Evolutionary conservation across 1,284 basidiomycete genomes (phyloP).

Genomic region (Coniophora puteana): DNA sequence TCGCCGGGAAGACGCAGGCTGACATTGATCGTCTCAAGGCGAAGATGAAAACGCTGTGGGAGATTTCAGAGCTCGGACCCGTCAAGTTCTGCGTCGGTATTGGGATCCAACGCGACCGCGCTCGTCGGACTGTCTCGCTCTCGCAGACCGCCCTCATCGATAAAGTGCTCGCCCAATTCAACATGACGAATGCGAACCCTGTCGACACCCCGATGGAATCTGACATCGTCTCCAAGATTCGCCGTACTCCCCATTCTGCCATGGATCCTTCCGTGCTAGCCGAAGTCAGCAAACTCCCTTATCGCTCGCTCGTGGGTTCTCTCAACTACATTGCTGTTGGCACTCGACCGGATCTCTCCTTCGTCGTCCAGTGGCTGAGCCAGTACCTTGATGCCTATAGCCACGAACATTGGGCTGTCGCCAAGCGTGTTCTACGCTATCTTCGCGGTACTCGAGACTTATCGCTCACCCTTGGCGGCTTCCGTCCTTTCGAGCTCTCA

Average conservation of each 20-base stretch:
- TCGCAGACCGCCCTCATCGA: slow-evolving; percentile 38
- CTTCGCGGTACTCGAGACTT: slow-evolving; percentile 34
- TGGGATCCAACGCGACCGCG: slow-evolving; percentile 26
- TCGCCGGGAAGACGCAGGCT: slow-evolving; percentile 13
- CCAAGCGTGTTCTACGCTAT: slow-evolving; percentile 37
- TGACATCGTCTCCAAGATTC: slow-evolving; percentile 4
- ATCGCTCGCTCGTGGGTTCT: slow-evolving; percentile 17
- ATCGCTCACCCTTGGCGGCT: slow-evolving; percentile 22
- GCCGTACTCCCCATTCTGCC: slow-evolving; percentile 9
- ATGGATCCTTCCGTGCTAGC: not conserved
- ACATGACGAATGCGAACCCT: slow-evolving; percentile 25
- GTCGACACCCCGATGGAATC: slow-evolving; percentile 29
- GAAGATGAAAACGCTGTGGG: slow-evolving; percentile 12
- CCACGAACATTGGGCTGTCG: slow-evolving; percentile 32
- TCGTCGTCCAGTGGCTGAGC: slow-evolving; percentile 31
- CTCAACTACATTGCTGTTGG: slow-evolving; percentile 5
- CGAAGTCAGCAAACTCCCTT: slow-evolving; percentile 16
- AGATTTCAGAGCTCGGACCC: slow-evolving; percentile 1
- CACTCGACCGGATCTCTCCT: slow-evolving; percentile 38
- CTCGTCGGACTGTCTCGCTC: slow-evolving; percentile 22
- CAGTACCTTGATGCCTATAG: slow-evolving; percentile 30
- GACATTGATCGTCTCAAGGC: slow-evolving; percentile 25
- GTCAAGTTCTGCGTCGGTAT: slow-evolving; percentile 26
- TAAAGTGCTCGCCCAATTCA: slow-evolving; percentile 28
- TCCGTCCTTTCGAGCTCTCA: slow-evolving; percentile 20